A percentile compares a stretch with the other conserved stretches of the same genome.
Evolutionary conservation across 768 basidiomycete genomes (phyloP).

Genomic region (Amanita brunnescens): DNA sequence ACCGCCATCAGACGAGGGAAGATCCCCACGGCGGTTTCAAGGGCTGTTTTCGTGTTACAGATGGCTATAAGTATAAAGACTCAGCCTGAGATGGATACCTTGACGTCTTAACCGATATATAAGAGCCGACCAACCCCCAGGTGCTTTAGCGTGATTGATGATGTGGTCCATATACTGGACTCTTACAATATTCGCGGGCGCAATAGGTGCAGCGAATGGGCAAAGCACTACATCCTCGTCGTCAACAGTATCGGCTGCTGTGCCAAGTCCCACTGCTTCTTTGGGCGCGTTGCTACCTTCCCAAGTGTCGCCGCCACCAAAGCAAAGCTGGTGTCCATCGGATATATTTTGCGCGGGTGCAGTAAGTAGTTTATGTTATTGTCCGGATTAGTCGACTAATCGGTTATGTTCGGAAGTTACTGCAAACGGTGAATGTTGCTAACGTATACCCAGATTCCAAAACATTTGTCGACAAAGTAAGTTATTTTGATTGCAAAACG

Average conservation of each 20-base stretch:
- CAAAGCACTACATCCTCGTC: conserved; percentile 10
- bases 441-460: conserved; percentile 71
- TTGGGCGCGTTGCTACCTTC: conserved; percentile 49
- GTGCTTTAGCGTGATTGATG: not conserved
- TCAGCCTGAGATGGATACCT: no score
- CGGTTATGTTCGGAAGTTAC: conserved; percentile 37
- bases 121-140: not conserved
- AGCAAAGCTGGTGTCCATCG: conserved; percentile 66
- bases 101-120: not conserved
- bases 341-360: conserved; percentile 76
- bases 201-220: not conserved
- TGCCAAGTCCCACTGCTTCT: conserved; percentile 55
- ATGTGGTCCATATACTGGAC: not conserved
- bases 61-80: no score
- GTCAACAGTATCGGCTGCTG: conserved; percentile 46
- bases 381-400: not conserved
- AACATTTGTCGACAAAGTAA: conserved; percentile 73
- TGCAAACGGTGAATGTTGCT: conserved; percentile 84
- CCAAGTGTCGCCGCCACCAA: conserved; percentile 54
- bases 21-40: no score
- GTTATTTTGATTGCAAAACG: not conserved
- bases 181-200: not conserved
- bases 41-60: no score
- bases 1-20: no score
- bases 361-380: conserved; percentile 32